Base-by-base conservation (phyloP, 345 rosid genomes). In the Euphorbia peplus region DNA sequence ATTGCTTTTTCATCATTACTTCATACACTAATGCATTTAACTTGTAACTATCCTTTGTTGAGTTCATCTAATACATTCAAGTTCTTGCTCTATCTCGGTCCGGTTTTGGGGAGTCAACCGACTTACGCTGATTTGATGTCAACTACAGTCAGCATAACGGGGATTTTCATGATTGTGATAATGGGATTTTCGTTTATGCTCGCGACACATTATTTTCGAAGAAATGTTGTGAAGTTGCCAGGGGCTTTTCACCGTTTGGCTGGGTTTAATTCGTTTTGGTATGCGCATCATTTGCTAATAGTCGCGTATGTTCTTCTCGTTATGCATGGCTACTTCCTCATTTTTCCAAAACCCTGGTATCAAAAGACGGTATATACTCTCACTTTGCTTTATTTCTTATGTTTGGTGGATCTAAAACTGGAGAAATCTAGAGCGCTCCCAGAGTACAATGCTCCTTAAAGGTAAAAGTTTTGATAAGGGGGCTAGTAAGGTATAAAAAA, bases 221-320 rank as follows among this genome's bases (percentile, higher is more conserved):
- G 80, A 76, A 95, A 86, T 48, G 83, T 84, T 10, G 73, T 95
- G 52, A 92, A 85, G 67, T 76, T 90, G 60, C 92, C 96, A 0
- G 83, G 86, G 60, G 84, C 83, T 5, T 84, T 92, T 69, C 86
- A 81, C 74, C 62, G 74, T 29, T 72, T 92, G 63, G 96, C 93
- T 0, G 98, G 98, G 26, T 95, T 95, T 76, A 95, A 95, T 83
- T 76, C 98, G 67, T 92, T 95, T 64, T 92, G 99, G 99, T 95
- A 90, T 73, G 87, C 99, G 8, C 98, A 92, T 73, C 99, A 95
- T 76, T 79, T 95, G 88, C 75, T 95, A 30, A 78, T 66, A 21
- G 58, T 91, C 66, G 97, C 85, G 56, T 91, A 95, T 79, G 46
- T 85, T 41, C 81, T 91, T 39, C 70, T 90, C 13, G 59, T 90